These are phyloP conservation scores for Linnemannia exigua DNA, from an alignment of 192 early-diverging fungal species.

Conservation along the genomic window DNA sequence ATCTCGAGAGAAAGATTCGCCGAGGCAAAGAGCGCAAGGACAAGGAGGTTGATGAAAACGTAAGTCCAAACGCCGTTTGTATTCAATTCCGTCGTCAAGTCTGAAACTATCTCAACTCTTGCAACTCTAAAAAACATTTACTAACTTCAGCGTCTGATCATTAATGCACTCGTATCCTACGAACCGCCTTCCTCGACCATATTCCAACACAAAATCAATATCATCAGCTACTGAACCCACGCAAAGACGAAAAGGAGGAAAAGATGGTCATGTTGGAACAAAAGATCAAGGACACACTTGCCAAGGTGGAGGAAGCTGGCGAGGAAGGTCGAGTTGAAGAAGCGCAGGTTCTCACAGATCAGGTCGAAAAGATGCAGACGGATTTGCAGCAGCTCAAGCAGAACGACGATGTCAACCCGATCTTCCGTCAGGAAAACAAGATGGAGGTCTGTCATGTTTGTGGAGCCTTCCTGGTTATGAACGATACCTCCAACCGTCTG, in stretches of 20 bases:
- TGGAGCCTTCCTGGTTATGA: conserved; percentile 86
- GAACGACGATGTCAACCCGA: conserved; percentile 70
- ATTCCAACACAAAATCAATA: background rate
- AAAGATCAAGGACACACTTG: conserved; percentile 77
- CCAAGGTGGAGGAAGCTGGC: conserved; percentile 79
- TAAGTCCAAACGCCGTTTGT: conserved; percentile 19
- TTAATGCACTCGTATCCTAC: background rate
- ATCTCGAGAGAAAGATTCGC: conserved; percentile 80
- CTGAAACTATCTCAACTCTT: background rate
- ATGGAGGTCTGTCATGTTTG: conserved; percentile 90
- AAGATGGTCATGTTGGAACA: conserved; percentile 85
- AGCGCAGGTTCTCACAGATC: conserved; percentile 71
- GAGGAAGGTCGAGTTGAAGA: conserved; percentile 82
- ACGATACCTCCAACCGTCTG: conserved; percentile 85
- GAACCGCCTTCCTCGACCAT: background rate
- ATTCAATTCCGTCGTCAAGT: no score
- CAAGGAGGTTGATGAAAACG: conserved; percentile 73
- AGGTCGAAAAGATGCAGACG: conserved; percentile 77
- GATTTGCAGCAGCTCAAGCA: conserved; percentile 62
- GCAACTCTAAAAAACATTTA: background rate
- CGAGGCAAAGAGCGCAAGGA: conserved; percentile 78
- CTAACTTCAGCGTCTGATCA: background rate
- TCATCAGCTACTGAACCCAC: conserved; percentile 66
- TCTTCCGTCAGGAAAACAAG: conserved; percentile 79
- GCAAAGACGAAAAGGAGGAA: conserved; percentile 86